Percentiles rank a stretch among this genome's conserved stretches.
These are phyloP conservation scores for Jimgerdemannia flammicorona DNA, from an alignment of 192 early-diverging fungal species.

Conservation along the genomic window DNA sequence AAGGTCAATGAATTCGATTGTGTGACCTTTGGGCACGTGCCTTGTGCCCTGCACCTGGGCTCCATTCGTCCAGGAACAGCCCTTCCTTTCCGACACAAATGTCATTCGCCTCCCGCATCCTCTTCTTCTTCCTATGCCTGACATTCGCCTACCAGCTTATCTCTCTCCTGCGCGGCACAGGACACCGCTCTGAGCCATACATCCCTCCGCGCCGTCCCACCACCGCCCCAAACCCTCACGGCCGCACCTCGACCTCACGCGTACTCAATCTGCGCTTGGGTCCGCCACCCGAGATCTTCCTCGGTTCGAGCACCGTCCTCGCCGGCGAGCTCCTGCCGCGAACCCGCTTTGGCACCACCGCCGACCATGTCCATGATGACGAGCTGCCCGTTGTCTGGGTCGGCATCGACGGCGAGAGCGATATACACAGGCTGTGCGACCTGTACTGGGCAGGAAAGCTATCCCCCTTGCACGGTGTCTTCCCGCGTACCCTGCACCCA, in stretches of 20 bases:
- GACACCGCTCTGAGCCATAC: background rate
- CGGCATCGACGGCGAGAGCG: constrained; percentile 12
- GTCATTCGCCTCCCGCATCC: background rate
- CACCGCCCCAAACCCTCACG: background rate
- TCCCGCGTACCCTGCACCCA: constrained; percentile 3
- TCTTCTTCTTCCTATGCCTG: background rate
- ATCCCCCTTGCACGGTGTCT: constrained; percentile 1
- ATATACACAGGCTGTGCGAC: constrained; percentile 10
- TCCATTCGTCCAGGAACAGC: too few species aligned
- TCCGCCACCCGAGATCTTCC: background rate
- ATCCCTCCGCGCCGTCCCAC: background rate
- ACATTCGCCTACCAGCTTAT: background rate
- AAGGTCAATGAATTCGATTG: too few species aligned
- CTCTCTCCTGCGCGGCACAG: background rate
- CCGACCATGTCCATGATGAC: background rate
- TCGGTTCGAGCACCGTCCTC: background rate
- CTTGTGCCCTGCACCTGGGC: too few species aligned
- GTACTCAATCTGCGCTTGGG: background rate
- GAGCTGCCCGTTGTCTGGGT: constrained; percentile 5
- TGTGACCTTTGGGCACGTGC: too few species aligned
- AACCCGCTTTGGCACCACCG: background rate
- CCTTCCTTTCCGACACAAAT: too few species aligned
- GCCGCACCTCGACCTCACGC: background rate
- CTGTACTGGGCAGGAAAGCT: constrained; percentile 9
- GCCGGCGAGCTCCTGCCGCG: background rate